Evolutionary conservation across 805 yeast genomes (phyloP), one percentile per base, ranked within the genome.

Genomic region (Torulaspora quercuum): DNA sequence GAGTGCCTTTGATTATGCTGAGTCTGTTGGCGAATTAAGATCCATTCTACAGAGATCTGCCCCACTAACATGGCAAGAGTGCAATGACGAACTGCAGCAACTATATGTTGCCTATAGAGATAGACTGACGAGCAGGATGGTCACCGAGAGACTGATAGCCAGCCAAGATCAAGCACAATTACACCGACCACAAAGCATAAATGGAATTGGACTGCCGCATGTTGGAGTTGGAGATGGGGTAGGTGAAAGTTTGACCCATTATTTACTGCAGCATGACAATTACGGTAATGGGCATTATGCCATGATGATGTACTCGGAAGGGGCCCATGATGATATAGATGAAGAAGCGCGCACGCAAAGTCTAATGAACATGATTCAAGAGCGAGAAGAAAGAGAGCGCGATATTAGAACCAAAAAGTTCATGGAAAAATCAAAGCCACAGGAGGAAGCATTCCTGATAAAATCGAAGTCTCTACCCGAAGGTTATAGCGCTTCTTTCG

Each of bases 361-460:
- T 33, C 53, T 59, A 20, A 52, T 60, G n/a, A 47, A 49, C 22
- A 50, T 57, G 51, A 59, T 60, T 29, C 61, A 60, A 42, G 55
- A 49, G 20, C 45, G 63, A 14, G 63, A 60, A 37, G 63, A 57
- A 23, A 41, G 45, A 25, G 65, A 58, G 25, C 46, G 46, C 10
- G 61, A 55, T 37, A 26, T 37, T 4, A 40, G 52, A 11, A 49
- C 51, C 6, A 49, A 52, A 24, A 46, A 45, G 11, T 52, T 47
- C 25, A 52, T 50, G 48, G 52, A 50, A 15, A 52, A 45, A 24
- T 45, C 63, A 13, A 48, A 51, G 41, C 33, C 48, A n/a, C 52
- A 48, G 35, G 55, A 57, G 28, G 52, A 53, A 9, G 45, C 36
- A 10, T 47, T 55, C 11, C 34, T 46, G 13, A 35, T 47, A 10